Percentiles rank a stretch among this genome's conserved stretches.
Conservation (phyloP, 2,329 filamentous ascomycete genomes). For the Paecilomyces niveus region DNA sequence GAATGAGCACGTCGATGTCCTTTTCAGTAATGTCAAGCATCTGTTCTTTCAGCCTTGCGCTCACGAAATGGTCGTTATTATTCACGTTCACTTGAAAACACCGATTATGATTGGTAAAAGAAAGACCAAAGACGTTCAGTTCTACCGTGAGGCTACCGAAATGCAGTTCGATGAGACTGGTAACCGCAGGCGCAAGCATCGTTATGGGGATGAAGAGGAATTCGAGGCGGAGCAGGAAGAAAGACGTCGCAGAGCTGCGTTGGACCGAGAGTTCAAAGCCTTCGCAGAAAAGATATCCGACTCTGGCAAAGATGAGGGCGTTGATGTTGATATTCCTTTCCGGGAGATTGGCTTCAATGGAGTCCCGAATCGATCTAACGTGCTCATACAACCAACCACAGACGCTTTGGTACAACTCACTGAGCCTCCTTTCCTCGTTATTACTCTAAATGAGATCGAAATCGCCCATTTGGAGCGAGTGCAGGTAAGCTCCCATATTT, state of each 20-base stretch:
- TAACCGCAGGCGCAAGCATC: slow-evolving; percentile 94
- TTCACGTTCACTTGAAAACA: slow-evolving; percentile 95
- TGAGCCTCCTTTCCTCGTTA: slow-evolving; percentile 91
- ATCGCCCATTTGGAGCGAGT: slow-evolving; percentile 94
- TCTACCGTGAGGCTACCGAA: slow-evolving; percentile 94
- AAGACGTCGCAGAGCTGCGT: slow-evolving; percentile 76
- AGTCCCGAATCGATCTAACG: slow-evolving; percentile 91
- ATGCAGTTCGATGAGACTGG: slow-evolving; percentile 99
- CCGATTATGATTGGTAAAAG: slow-evolving; percentile 98
- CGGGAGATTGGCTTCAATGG: slow-evolving; percentile 94
- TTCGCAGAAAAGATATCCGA: slow-evolving; percentile 98
- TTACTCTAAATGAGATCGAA: slow-evolving; percentile 93
- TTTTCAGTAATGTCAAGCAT: slow-evolving; percentile 98
- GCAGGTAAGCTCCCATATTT: slow-evolving; percentile 36
- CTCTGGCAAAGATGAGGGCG: slow-evolving; percentile 80
- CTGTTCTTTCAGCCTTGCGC: slow-evolving; percentile 97
- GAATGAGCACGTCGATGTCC: slow-evolving; percentile 79
- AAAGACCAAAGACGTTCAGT: slow-evolving; percentile 98
- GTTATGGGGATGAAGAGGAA: slow-evolving; percentile 96
- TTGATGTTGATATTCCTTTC: slow-evolving; percentile 94
- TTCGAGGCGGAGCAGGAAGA: slow-evolving; percentile 99
- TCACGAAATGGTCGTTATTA: slow-evolving; percentile 94
- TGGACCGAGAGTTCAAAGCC: slow-evolving; percentile 91
- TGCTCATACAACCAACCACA: slow-evolving; percentile 90
- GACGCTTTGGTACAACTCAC: slow-evolving; percentile 96